Base-by-base conservation (phyloP, 176 grass and related monocot species). In the Oryza meridionalis region DNA sequence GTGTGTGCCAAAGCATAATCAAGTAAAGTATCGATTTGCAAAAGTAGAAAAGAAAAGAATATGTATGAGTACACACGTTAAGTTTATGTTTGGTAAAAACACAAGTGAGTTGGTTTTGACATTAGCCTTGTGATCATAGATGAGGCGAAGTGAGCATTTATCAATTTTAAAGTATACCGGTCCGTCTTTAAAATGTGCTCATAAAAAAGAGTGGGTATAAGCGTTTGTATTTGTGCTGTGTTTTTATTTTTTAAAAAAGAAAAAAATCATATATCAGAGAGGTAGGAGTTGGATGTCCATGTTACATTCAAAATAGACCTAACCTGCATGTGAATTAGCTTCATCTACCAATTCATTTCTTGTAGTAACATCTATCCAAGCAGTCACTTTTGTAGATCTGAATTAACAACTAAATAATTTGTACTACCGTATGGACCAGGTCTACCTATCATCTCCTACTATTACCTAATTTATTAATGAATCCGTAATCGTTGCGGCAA, bases 1-100 rank as follows among this genome's bases (percentile, higher is more conserved):
- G 51, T 70, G 33, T 75, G 70, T 27, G 63, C 70, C 17, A 3
- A 81, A 61, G 4, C 19, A 81, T 61, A 75, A 75, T 75, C 11
- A 40, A n/a, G 70, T 32, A 70, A 77, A 70, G 83, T 27, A 42
- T 58, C 53, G 6, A 58, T 58, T 58, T 58, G 16, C 53, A 21
- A 58, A 58, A 58, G 53, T 58, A n/a, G 53, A 40, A 2, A 76
- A 68, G 9, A 55, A 55, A 37, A 58, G 17, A 58, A 58, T 58
- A 58, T 58, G 19, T n/a, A 37, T 22, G 71, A 77, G 31, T 84
- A 5, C 21, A 5, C 21, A 11, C 11, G 68, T 38, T 69, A 69
- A 29, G 40, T 74, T 65, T 65, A 65, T 32, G 25, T 65, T 65
- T 44, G 42, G 40, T 29, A 25, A 38, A 75, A 75, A 16, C 71